Percentiles rank a stretch among this genome's conserved stretches.
Conservation (phyloP, 169 alveolate genomes). For the Cryptosporidium canis region DNA sequence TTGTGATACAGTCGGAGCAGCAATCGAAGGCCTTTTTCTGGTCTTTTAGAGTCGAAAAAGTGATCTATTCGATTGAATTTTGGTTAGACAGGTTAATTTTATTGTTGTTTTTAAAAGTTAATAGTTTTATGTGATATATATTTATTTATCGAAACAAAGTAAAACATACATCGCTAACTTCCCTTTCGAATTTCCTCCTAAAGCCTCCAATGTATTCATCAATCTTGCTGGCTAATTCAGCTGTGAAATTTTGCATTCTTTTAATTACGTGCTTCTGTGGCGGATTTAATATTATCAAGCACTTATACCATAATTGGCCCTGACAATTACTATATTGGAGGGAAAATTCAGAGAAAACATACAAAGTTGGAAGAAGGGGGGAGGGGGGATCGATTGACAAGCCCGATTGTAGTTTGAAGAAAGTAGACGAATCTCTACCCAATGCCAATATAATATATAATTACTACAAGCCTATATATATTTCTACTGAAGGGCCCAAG, state of each 20-base stretch:
- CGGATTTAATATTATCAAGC: too few species aligned
- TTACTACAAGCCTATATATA: too few species aligned
- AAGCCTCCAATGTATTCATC: background rate
- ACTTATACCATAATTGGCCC: background rate
- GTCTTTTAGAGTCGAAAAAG: background rate
- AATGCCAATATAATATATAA: too few species aligned
- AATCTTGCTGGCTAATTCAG: background rate
- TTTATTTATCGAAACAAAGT: background rate
- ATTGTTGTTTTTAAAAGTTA: too few species aligned
- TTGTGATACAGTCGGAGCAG: constrained; percentile 2
- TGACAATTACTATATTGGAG: background rate
- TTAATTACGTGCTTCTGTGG: background rate
- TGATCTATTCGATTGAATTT: background rate
- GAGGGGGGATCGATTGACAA: too few species aligned
- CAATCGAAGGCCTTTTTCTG: constrained; percentile 51
- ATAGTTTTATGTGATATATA: background rate
- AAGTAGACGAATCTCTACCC: too few species aligned
- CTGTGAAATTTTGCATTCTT: background rate
- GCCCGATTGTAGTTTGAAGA: too few species aligned
- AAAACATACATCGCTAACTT: constrained; percentile 7
- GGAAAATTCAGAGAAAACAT: background rate
- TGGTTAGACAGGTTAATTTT: too few species aligned
- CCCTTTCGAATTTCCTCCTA: background rate
- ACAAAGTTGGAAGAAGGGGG: background rate
- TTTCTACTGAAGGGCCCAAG: too few species aligned